Conservation (phyloP, 768 basidiomycete genomes). For the Pisolithus orientalis region DNA sequence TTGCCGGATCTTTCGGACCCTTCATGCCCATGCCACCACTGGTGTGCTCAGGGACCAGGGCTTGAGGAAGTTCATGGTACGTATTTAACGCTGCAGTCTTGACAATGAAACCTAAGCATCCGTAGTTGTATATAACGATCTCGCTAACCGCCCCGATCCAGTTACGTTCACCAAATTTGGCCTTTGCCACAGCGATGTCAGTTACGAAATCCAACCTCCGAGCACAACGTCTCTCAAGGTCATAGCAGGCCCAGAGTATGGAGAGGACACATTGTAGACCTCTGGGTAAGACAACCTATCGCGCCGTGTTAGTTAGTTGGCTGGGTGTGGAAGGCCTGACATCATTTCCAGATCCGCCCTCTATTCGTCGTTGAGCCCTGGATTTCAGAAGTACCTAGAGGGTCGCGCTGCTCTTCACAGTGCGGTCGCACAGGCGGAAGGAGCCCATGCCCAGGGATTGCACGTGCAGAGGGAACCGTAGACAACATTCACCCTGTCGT, state of each 20-base stretch:
- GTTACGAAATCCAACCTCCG: conserved; percentile 81
- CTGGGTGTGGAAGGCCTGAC: conserved; percentile 4
- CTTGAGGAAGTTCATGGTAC: conserved; percentile 71
- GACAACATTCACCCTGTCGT: conserved; percentile 77
- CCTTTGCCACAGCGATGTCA: conserved; percentile 77
- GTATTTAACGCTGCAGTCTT: conserved; percentile 10
- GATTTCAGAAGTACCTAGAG: conserved; percentile 72
- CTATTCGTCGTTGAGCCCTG: conserved; percentile 76
- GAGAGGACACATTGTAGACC: conserved; percentile 79
- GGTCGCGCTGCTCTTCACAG: conserved; percentile 70
- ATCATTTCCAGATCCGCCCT: conserved; percentile 55
- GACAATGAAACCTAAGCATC: conserved; percentile 2
- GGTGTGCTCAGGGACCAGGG: conserved; percentile 64
- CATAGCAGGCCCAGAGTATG: conserved; percentile 60
- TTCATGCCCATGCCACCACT: conserved; percentile 81
- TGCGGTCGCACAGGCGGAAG: conserved; percentile 71
- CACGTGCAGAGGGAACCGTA: conserved; percentile 62
- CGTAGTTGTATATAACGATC: conserved; percentile 66
- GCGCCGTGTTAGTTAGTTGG: neutral
- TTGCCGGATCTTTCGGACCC: conserved; percentile 67
- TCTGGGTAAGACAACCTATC: conserved; percentile 49
- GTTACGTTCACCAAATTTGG: conserved; percentile 66
- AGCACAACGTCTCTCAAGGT: conserved; percentile 72
- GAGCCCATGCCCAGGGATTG: conserved; percentile 60
- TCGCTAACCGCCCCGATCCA: conserved; percentile 54